These are phyloP conservation scores for Jaltomata sinuosa DNA, from an alignment of 257 asterid species.

Conservation along the genomic window DNA sequence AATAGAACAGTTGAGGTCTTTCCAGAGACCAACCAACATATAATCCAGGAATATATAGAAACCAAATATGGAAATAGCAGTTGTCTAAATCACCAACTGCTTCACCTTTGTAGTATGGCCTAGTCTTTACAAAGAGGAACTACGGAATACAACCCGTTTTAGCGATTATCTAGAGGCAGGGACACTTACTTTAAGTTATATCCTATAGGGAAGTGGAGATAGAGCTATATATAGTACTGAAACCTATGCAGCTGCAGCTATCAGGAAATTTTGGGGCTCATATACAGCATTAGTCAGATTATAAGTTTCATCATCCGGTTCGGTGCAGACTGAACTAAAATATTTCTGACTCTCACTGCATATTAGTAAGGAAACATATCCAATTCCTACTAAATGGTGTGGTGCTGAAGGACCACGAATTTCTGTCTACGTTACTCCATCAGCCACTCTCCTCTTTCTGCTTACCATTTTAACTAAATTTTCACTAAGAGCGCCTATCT, in stretches of 20 bases:
- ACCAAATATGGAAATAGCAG: background rate
- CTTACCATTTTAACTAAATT: background rate
- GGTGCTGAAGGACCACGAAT: background rate
- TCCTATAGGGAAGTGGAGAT: background rate
- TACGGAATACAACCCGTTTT: background rate
- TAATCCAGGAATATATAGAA: background rate
- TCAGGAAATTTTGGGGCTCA: background rate
- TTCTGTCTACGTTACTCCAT: background rate
- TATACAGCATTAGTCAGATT: background rate
- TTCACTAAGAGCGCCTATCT: background rate
- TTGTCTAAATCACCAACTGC: background rate
- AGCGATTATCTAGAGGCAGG: background rate
- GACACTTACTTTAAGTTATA: background rate
- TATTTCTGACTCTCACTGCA: background rate
- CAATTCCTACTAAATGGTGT: background rate
- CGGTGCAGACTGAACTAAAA: background rate
- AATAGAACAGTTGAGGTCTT: background rate
- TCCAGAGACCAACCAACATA: background rate
- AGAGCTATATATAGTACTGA: background rate
- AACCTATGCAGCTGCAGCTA: background rate
- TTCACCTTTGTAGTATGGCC: background rate
- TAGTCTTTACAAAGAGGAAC: background rate
- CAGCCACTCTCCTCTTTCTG: background rate
- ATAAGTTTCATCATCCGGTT: background rate
- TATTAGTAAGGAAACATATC: background rate